Conservation (phyloP, 176 grass and related monocot species). For the Secale cereale region DNA sequence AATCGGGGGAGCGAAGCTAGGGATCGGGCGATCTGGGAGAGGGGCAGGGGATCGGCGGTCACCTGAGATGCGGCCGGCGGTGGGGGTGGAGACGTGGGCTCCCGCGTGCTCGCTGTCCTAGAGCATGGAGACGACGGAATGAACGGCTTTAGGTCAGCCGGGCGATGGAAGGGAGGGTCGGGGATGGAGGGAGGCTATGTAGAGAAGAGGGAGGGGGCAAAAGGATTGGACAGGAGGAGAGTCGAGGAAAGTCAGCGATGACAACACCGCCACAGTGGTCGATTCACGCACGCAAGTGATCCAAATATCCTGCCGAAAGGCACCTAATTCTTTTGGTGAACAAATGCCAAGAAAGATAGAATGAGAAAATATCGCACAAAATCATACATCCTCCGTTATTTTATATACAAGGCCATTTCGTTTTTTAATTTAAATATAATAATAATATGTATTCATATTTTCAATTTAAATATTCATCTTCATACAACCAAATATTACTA, state of each 20-base stretch:
- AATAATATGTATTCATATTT: too few species aligned
- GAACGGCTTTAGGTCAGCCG: not conserved
- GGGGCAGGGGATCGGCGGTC: not conserved
- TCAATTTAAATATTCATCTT: too few species aligned
- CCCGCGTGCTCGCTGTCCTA: not conserved
- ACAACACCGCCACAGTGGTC: slow-evolving; percentile 6
- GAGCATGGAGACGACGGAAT: slow-evolving; percentile 11
- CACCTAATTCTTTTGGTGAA: not conserved
- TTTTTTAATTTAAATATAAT: too few species aligned
- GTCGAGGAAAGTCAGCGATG: slow-evolving; percentile 5
- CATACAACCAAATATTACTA: too few species aligned
- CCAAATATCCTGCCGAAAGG: not conserved
- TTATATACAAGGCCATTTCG: too few species aligned
- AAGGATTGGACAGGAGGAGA: slow-evolving; percentile 22
- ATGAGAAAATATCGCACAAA: too few species aligned
- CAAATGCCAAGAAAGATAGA: too few species aligned
- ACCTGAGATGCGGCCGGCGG: not conserved
- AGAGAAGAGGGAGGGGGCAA: not conserved
- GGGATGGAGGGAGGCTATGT: not conserved
- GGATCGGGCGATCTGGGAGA: not conserved
- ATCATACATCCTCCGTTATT: too few species aligned
- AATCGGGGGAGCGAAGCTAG: not conserved
- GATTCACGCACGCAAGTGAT: not conserved
- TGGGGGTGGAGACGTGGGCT: not conserved
- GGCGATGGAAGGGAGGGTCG: not conserved